Base-by-base conservation (phyloP, 192 early-diverging fungal genomes). In the Coemansia nantahalensis region DNA sequence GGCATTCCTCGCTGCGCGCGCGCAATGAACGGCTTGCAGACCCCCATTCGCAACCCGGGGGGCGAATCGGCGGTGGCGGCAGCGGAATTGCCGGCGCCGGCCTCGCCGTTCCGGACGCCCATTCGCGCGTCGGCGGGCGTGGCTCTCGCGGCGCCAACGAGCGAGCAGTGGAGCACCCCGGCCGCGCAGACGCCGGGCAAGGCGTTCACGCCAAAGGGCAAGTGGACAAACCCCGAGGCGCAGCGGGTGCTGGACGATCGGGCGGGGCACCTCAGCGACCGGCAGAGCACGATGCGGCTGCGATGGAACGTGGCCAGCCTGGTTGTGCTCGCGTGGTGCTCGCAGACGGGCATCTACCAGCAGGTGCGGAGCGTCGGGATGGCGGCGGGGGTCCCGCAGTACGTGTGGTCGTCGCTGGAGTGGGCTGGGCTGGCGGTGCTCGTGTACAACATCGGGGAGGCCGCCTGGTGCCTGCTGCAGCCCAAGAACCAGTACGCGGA, bases 401-500 rank as follows among this genome's bases (percentile, higher is more conserved):
- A 28, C 13, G 47, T 60, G n/a, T 59, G 63, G 62, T 40, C 49
- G 19, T 19, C 34, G 19, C 19, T 62, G 5, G 65, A 79, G 40
- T 74, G 56, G 54, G 12, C 48, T n/a, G 56, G 52, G 14, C 14
- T 62, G 40, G 38, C 45, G 4, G 12, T 69, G 8, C 48, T 74
- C 15, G 45, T 39, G 21, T 79, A 64, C 57, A 79, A 79, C 33
- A 54, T 69, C 9, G 58, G 59, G 36, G 77, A 79, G 49, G 62
- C 70, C 0, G 49, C 57, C 26, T 79, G 77, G 77, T 40, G 21
- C 14, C 43, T 79, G 49, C 21, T 79, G 15, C 61, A 68, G 46
- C 68, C 68, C n/a, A 46, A 59, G 24, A 46, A 48, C 21, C 54
- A 66, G 31, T 68, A 78, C 35, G 26, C 59, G 1, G 54, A 62